Percentiles rank a stretch among this genome's conserved stretches.
Evolutionary conservation across 192 early-diverging fungal genomes (phyloP).

Genomic region (Phycomyces nitens): DNA sequence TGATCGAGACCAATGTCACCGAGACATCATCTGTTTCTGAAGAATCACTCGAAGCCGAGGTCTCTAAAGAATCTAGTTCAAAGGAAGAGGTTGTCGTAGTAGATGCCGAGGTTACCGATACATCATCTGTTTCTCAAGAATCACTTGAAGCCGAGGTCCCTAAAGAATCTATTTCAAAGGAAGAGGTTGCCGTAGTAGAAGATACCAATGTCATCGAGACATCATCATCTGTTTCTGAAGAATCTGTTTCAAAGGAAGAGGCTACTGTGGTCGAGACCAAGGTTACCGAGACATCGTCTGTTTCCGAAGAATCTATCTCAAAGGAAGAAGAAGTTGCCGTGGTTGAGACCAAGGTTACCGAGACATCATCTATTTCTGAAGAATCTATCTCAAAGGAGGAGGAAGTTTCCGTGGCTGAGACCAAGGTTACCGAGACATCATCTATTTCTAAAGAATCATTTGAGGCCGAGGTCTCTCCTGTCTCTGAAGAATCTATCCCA

Average conservation of each 20-base stretch:
- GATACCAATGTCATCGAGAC: not conserved
- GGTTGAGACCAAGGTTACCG: not conserved
- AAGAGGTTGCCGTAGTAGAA: not conserved
- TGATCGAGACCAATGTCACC: not conserved
- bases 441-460: not conserved
- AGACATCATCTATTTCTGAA: not conserved
- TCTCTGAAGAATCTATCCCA: not conserved
- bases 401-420: not conserved
- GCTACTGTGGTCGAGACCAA: not conserved
- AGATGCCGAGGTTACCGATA: not conserved
- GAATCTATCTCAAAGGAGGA: not conserved
- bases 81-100: not conserved
- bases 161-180: not conserved
- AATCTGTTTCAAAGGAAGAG: not conserved
- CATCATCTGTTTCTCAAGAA: too few species aligned
- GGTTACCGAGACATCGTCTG: not conserved
- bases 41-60: not conserved
- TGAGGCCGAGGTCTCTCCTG: not conserved
- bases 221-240: not conserved
- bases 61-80: not conserved
- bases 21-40: too few species aligned
- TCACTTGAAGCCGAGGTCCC: not conserved
- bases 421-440: not conserved
- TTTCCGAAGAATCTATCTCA: not conserved
- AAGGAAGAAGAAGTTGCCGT: not conserved